These are phyloP conservation scores for Scedosporium dehoogii DNA, from an alignment of 2,329 filamentous ascomycete genomes.

Conservation along the genomic window DNA sequence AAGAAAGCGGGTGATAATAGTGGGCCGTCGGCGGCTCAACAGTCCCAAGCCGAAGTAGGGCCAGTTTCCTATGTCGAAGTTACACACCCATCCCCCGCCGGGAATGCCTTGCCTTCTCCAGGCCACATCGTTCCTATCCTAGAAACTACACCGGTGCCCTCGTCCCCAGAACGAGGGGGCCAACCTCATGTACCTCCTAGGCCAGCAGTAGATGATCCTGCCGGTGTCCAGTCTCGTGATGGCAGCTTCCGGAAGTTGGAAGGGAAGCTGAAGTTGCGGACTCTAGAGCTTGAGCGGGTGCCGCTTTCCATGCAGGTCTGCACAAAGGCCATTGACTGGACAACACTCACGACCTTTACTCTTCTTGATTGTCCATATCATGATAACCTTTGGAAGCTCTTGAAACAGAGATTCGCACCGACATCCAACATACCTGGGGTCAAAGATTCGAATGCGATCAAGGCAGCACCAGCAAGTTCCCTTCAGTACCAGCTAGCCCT, in stretches of 20 bases:
- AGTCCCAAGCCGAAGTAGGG: neutral
- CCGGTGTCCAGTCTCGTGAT: neutral
- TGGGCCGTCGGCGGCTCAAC: neutral
- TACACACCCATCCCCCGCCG: neutral
- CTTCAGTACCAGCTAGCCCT: constrained; percentile 54
- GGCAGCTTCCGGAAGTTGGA: constrained; percentile 26
- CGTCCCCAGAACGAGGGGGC: neutral
- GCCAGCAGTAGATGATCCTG: neutral
- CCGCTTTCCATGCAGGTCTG: constrained; percentile 64
- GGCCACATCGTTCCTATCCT: neutral
- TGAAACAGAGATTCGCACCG: constrained; percentile 53
- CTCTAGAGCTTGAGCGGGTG: constrained; percentile 65
- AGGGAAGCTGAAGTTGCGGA: constrained; percentile 56
- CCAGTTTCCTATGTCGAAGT: neutral
- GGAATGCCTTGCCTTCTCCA: neutral
- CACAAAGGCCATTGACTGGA: constrained; percentile 65
- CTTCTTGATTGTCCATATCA: constrained; percentile 64
- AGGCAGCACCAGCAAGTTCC: constrained; percentile 10
- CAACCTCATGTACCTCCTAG: neutral
- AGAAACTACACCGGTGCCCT: neutral
- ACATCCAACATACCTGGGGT: constrained; percentile 12
- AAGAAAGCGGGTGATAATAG: neutral
- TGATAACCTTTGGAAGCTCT: constrained; percentile 64
- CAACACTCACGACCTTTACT: constrained; percentile 58
- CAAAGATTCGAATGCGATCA: neutral